Evolutionary conservation across 768 basidiomycete genomes (phyloP), one percentile per base, ranked within the genome.

Genomic region (Lanmaoa rubissima): DNA sequence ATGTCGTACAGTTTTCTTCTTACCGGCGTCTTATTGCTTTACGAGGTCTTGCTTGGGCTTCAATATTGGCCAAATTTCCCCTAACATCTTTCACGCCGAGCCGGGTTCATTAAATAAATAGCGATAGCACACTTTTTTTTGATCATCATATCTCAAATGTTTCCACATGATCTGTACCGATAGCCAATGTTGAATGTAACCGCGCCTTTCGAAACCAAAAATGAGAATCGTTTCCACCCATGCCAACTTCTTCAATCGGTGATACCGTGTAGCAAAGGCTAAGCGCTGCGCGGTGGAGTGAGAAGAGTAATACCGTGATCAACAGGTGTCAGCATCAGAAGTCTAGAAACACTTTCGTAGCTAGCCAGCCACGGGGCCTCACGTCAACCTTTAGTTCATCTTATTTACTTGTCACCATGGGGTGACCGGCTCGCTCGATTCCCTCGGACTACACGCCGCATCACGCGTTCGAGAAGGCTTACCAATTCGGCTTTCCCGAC

Each of bases 81-180:
- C 11, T 31, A 28, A 49, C 42, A 31, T 13, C 10, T 40, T 60
- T 40, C 54, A 39, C 31, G 3, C 32, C 11, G 51, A 65, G 51
- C 48, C 61, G 63, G 26, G 21, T 54, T 54, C 51, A 35, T 44
- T 36, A 57, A 51, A 51, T 36, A 57, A 51, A 51, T 48, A 48
- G 59, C 45, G 17, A 51, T 51, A 48, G 59, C 53, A 61, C 42
- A n/a, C n/a, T n/a, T n/a, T 48, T 51, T 53, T 41, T 42, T 21
- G 5, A 55, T 48, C 44, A 34, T 24, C 34, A 5, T 32, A 49
- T 54, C 45, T 19, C 41, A 14, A 46, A 38, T 46, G 1, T 38
- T 24, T 21, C 51, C 19, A 21, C 53, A 58, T 28, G 41, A 63
- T 24, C 21, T 51, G 58, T 60, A 58, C 44, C 36, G 5, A 36